Evolutionary conservation across 768 basidiomycete species (phyloP).

Genomic region (Russula olivacea): DNA sequence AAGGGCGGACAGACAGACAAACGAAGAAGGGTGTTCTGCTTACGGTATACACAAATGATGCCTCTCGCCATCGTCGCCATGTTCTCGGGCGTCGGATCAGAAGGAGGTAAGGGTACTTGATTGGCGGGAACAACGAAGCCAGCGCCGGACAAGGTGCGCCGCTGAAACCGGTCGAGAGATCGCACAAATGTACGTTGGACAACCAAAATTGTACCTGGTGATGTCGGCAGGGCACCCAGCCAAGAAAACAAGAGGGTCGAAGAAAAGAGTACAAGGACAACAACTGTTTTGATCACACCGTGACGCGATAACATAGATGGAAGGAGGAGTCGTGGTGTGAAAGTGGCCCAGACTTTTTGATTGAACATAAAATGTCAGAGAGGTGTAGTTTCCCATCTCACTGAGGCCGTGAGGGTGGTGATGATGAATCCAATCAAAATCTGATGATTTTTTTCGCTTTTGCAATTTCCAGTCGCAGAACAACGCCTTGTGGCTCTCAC

Average conservation of each 20-base stretch:
- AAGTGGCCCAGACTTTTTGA: neutral
- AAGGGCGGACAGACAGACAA: neutral
- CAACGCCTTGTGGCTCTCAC: neutral
- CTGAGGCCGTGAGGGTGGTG: no score
- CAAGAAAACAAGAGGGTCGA: neutral
- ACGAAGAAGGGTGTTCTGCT: neutral
- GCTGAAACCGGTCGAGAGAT: neutral
- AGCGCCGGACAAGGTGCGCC: neutral
- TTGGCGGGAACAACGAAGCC: neutral
- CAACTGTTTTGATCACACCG: neutral
- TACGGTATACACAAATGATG: neutral
- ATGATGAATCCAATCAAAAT: no score
- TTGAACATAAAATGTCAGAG: no score
- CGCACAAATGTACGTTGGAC: neutral
- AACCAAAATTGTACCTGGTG: conserved; percentile 16
- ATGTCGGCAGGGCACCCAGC: conserved; percentile 4
- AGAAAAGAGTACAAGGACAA: neutral
- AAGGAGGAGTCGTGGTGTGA: neutral
- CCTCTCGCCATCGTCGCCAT: neutral
- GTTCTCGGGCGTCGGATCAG: neutral
- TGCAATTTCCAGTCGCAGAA: no score
- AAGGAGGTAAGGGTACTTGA: neutral
- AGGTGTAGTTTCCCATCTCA: no score
- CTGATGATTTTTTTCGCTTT: no score
- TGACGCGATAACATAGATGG: neutral